Evolutionary conservation across 179 eudicot genomes (phyloP).

Genomic region (Drosera spatulata): DNA sequence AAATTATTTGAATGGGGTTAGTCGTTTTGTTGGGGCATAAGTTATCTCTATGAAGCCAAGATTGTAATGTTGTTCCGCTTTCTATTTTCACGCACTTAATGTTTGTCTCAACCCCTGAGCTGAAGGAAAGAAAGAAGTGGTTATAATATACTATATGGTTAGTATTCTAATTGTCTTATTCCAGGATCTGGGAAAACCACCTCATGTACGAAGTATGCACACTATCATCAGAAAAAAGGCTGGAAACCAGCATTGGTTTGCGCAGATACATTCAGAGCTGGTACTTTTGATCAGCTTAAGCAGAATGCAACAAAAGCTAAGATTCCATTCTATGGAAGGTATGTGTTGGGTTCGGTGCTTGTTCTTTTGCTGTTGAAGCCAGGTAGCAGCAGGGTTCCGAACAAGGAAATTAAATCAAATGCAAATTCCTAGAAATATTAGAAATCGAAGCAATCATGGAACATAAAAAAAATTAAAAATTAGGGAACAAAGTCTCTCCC

Average conservation of each 20-base stretch:
- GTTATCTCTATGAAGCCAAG: neutral
- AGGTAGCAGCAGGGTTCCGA: neutral
- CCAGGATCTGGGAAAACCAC: slow-evolving; percentile 98
- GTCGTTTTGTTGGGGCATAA: neutral
- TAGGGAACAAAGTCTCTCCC: no score
- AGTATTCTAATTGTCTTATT: slow-evolving; percentile 1
- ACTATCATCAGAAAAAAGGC: slow-evolving; percentile 86
- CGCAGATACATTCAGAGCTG: slow-evolving; percentile 98
- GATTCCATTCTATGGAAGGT: slow-evolving; percentile 97
- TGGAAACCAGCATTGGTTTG: slow-evolving; percentile 94
- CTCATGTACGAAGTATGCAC: slow-evolving; percentile 91
- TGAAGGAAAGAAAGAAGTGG: neutral
- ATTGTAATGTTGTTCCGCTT: neutral
- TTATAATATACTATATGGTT: neutral
- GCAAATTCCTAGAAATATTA: neutral
- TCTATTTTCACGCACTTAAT: no score
- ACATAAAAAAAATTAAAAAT: no score
- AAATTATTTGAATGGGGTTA: neutral
- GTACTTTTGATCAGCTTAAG: slow-evolving; percentile 98
- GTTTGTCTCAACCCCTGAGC: neutral
- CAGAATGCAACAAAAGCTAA: slow-evolving; percentile 98
- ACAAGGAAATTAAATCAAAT: no score
- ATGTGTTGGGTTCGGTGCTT: neutral
- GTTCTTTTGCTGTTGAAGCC: neutral
- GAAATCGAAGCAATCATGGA: no score